phyloP scores from a whole-genome alignment of 768 basidiomycete genomes.

The Gautieria morchelliformis region DNA sequence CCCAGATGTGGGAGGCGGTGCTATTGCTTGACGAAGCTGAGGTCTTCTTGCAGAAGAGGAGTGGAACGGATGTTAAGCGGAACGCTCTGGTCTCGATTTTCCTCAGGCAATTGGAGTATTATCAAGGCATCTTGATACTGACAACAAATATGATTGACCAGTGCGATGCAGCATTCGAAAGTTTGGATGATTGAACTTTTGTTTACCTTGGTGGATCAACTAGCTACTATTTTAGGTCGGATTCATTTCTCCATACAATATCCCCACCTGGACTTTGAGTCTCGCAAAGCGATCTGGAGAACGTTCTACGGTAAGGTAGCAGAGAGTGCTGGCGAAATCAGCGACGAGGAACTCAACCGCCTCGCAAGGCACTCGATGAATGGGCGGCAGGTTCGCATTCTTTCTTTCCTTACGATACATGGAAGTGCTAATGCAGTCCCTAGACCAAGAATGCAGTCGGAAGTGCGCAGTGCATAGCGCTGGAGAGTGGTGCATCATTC shows the following conservation, averaged over 20 bases:
- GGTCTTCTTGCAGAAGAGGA: conserved; percentile 23
- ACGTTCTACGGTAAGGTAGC: conserved; percentile 17
- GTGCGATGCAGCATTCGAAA: conserved; percentile 25
- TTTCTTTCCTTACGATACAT: not conserved
- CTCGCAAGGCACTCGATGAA: conserved; percentile 18
- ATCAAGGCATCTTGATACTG: conserved; percentile 28
- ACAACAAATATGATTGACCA: conserved; percentile 24
- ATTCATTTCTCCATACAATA: conserved; percentile 27
- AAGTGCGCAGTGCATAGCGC: conserved; percentile 16
- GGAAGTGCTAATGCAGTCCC: not conserved
- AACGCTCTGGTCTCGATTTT: conserved; percentile 30
- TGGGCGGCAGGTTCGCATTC: conserved; percentile 20
- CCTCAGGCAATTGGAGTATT: conserved; percentile 28
- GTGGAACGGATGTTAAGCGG: conserved; percentile 15
- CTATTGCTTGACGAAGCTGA: conserved; percentile 29
- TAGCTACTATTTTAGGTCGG: conserved; percentile 16
- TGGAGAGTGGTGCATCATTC: not conserved
- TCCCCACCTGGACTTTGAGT: conserved; percentile 17
- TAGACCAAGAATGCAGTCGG: conserved; percentile 23
- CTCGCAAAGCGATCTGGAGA: conserved; percentile 22
- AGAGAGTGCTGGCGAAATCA: conserved; percentile 3
- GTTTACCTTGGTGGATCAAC: not conserved
- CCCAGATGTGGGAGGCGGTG: conserved; percentile 26
- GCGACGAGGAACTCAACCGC: conserved; percentile 13
- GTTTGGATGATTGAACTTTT: not conserved